Conservation (phyloP, 2,329 filamentous ascomycete species). For the Penicillium sp. region DNA sequence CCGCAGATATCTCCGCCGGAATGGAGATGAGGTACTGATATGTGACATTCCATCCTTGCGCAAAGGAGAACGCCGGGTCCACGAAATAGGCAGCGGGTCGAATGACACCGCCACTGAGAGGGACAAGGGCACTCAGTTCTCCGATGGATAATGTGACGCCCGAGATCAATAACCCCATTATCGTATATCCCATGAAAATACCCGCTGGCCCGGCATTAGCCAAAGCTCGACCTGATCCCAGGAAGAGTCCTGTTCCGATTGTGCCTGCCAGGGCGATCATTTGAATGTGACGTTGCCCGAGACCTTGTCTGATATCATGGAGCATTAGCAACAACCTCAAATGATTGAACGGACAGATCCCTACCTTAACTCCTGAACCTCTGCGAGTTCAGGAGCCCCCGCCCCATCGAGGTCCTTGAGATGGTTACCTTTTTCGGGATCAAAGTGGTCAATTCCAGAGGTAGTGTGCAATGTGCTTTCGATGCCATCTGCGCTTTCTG, state of each 20-base stretch:
- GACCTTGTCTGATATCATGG: constrained; percentile 13
- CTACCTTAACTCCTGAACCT: constrained; percentile 9
- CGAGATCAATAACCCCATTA: constrained; percentile 35
- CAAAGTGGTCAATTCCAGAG: background rate
- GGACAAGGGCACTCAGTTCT: constrained; percentile 37
- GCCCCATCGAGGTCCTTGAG: background rate
- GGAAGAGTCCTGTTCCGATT: constrained; percentile 36
- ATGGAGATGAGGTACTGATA: constrained; percentile 31
- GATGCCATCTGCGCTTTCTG: background rate
- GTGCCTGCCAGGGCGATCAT: constrained; percentile 38
- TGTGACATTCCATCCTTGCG: constrained; percentile 36
- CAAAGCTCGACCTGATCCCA: constrained; percentile 31
- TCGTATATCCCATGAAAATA: constrained; percentile 33
- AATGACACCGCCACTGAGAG: constrained; percentile 37
- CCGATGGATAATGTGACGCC: constrained; percentile 33
- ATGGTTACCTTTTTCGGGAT: constrained; percentile 1
- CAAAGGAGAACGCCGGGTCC: constrained; percentile 35
- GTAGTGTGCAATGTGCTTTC: background rate
- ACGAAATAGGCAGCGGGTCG: constrained; percentile 35
- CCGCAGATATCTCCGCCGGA: constrained; percentile 29
- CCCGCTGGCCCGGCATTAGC: constrained; percentile 30
- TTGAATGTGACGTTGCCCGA: constrained; percentile 30
- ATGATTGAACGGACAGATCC: background rate
- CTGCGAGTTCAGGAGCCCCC: constrained; percentile 12
- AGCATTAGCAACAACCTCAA: background rate